A percentile compares a stretch with the other conserved stretches of the same genome.
Evolutionary conservation across 495 filamentous ascomycete genomes (phyloP).

Genomic region (Neurospora sp.): DNA sequence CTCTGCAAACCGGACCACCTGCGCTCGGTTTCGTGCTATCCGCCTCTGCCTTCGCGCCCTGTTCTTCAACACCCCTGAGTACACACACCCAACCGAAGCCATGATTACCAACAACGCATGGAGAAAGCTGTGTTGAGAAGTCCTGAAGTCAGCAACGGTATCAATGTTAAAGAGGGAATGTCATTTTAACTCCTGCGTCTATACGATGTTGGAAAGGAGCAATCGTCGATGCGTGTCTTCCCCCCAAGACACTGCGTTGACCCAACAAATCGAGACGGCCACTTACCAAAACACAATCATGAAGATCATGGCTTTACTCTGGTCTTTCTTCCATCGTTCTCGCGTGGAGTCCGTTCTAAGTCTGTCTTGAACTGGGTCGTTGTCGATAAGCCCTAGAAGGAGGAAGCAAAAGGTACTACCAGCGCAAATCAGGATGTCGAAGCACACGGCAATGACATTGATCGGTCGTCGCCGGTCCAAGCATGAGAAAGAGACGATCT

Average conservation of each 20-base stretch:
- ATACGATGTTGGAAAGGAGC: not conserved
- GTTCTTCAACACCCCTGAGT: not conserved
- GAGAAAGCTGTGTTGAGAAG: conserved; percentile 4
- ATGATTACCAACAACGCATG: conserved; percentile 15
- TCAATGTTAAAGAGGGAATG: not conserved
- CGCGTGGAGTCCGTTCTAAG: not conserved
- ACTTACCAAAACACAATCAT: conserved; percentile 21
- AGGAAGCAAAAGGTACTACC: conserved; percentile 18
- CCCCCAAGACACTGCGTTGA: not conserved
- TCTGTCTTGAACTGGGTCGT: not conserved
- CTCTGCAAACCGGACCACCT: conserved; percentile 15
- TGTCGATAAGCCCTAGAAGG: conserved; percentile 8
- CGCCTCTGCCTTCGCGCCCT: not conserved
- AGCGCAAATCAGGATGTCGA: conserved; percentile 11
- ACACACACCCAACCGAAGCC: conserved; percentile 9
- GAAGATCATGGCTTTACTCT: conserved; percentile 19
- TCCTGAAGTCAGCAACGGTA: not conserved
- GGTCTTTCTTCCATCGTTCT: conserved; percentile 9
- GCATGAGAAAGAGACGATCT: conserved; percentile 12
- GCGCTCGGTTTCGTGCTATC: conserved; percentile 8
- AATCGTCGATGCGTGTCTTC: not conserved
- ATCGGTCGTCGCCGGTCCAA: conserved; percentile 8
- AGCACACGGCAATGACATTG: conserved; percentile 13
- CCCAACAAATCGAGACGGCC: not conserved
- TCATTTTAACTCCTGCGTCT: not conserved